Conservation (phyloP, 2,329 filamentous ascomycete species). For the Biscogniauxia sp. region DNA sequence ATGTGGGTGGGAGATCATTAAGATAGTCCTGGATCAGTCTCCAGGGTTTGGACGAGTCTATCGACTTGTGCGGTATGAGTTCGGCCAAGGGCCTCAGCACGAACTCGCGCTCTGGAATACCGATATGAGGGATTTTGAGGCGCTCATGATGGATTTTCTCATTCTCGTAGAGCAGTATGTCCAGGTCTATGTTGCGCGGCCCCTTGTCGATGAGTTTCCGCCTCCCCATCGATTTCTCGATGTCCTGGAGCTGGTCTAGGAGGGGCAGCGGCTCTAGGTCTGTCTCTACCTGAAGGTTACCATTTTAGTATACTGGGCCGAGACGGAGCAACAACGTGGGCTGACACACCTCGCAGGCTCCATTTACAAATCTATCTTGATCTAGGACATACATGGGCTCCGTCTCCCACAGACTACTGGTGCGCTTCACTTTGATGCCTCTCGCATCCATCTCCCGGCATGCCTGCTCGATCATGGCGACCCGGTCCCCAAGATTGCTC, state of each 20-base stretch:
- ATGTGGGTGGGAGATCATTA: constrained; percentile 52
- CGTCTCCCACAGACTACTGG: constrained; percentile 91
- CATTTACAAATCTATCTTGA: constrained; percentile 87
- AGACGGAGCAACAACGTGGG: constrained; percentile 7
- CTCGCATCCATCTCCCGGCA: constrained; percentile 72
- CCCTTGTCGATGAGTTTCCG: constrained; percentile 89
- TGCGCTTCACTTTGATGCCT: constrained; percentile 71
- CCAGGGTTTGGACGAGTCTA: constrained; percentile 56
- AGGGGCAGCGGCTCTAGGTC: constrained; percentile 70
- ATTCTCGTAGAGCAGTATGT: constrained; percentile 81
- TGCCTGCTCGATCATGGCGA: constrained; percentile 81
- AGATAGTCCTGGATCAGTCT: constrained; percentile 60
- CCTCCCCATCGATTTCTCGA: constrained; percentile 77
- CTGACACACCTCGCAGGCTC: constrained; percentile 76
- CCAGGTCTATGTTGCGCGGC: constrained; percentile 89
- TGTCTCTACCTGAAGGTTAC: constrained; percentile 68
- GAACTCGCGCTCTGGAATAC: constrained; percentile 90
- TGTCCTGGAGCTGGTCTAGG: constrained; percentile 76
- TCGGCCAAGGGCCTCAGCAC: constrained; percentile 84
- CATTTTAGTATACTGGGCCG: not conserved
- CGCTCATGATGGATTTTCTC: constrained; percentile 64
- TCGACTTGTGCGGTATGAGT: constrained; percentile 56
- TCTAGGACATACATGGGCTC: constrained; percentile 94
- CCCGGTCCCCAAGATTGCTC: constrained; percentile 86
- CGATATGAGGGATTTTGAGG: constrained; percentile 78